Evolutionary conservation across 179 eudicot species (phyloP).

Genomic region (Dionaea muscipula): DNA sequence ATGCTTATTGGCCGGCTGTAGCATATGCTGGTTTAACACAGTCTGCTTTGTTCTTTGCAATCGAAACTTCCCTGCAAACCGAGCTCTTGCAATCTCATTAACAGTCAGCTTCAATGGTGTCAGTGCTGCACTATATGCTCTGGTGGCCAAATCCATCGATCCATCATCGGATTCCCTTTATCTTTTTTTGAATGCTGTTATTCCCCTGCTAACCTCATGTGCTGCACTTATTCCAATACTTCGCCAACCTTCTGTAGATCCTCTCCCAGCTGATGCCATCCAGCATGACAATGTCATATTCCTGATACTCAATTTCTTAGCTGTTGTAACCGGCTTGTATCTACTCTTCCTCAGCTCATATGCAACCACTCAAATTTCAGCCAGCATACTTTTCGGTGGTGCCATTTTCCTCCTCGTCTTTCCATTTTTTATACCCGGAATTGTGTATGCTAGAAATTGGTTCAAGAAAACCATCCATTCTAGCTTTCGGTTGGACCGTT

Average conservation of each 20-base stretch:
- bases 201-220: constrained; percentile 53
- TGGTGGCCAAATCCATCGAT: constrained; percentile 51
- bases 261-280: constrained; percentile 27
- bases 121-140: constrained; percentile 75
- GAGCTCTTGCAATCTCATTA: constrained; percentile 67
- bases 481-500: constrained; percentile 28
- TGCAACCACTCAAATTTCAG: constrained; percentile 10
- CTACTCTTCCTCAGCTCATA: constrained; percentile 50
- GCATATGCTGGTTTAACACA: constrained; percentile 96
- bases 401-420: constrained; percentile 50
- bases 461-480: constrained; percentile 31
- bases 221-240: constrained; percentile 51
- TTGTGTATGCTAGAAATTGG: constrained; percentile 62
- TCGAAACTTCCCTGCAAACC: constrained; percentile 50
- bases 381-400: constrained; percentile 44
- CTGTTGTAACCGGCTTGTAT: constrained; percentile 61
- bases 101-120: constrained; percentile 83
- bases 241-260: constrained; percentile 40
- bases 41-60: constrained; percentile 80
- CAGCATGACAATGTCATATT: constrained; percentile 39
- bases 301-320: constrained; percentile 45
- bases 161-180: constrained; percentile 41
- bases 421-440: constrained; percentile 57
- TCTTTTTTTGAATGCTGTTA: constrained; percentile 59
- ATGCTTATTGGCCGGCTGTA: constrained; percentile 72